phyloP scores from a whole-genome alignment of 495 filamentous ascomycete genomes.

The Pyrenula aspistea region DNA sequence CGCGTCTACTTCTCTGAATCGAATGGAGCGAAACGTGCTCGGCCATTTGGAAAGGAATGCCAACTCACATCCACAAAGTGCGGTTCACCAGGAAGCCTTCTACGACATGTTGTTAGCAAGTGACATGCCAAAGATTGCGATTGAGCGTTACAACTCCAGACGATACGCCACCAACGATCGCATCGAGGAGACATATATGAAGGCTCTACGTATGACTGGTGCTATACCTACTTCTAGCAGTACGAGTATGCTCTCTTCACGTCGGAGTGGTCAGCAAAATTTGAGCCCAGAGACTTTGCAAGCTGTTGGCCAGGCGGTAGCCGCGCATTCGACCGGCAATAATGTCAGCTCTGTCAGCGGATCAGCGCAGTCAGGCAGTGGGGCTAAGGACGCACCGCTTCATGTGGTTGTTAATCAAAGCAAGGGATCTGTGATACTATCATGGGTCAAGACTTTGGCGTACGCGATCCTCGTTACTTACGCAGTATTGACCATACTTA shows the following conservation, averaged over 20 bases:
- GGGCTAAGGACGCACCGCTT: slow-evolving; percentile 66
- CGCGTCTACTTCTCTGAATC: slow-evolving; percentile 39
- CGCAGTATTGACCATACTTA: slow-evolving; percentile 58
- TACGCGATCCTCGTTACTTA: slow-evolving; percentile 68
- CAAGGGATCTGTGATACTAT: slow-evolving; percentile 62
- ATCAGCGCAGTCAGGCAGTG: slow-evolving; percentile 38
- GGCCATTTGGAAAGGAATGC: slow-evolving; percentile 75
- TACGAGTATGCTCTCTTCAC: slow-evolving; percentile 8
- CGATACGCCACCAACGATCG: slow-evolving; percentile 67
- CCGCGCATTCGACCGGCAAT: slow-evolving; percentile 57
- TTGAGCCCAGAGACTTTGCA: slow-evolving; percentile 58
- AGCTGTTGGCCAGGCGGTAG: slow-evolving; percentile 78
- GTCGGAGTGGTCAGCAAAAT: slow-evolving; percentile 11
- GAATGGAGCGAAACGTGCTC: slow-evolving; percentile 43
- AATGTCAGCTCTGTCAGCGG: slow-evolving; percentile 44
- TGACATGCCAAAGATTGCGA: slow-evolving; percentile 82
- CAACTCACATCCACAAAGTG: slow-evolving; percentile 79
- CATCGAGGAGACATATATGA: slow-evolving; percentile 61
- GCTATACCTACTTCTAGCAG: slow-evolving; percentile 17
- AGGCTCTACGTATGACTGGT: slow-evolving; percentile 58
- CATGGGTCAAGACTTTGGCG: slow-evolving; percentile 78
- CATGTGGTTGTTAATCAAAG: slow-evolving; percentile 97
- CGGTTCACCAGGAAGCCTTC: slow-evolving; percentile 80
- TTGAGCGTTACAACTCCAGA: slow-evolving; percentile 77
- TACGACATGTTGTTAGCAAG: slow-evolving; percentile 84